These are phyloP conservation scores for Phytophthora quininea DNA, from an alignment of 352 stramenopile genomes.

Conservation along the genomic window DNA sequence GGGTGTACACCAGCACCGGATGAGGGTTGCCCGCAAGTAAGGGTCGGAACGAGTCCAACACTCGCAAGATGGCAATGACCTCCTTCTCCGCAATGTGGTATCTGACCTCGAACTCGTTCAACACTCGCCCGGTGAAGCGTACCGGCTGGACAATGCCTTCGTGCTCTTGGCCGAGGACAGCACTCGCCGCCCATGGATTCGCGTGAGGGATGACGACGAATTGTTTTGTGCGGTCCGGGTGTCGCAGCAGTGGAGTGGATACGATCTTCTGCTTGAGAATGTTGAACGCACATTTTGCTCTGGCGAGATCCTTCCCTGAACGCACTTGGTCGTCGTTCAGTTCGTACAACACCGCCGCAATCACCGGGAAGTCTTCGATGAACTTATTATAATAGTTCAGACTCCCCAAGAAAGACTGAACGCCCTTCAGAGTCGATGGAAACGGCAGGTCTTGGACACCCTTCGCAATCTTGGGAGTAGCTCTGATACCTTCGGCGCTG, in stretches of 20 bases:
- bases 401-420: constrained; percentile 22
- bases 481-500: constrained; percentile 6
- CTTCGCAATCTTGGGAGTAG: not conserved
- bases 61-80: not conserved
- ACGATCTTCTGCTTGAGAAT: constrained; percentile 10
- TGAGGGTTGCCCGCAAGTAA: not conserved
- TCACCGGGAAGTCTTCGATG: constrained; percentile 16
- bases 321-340: not conserved
- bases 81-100: not conserved
- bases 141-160: constrained; percentile 5
- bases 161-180: constrained; percentile 11
- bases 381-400: constrained; percentile 24
- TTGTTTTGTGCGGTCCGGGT: constrained; percentile 4
- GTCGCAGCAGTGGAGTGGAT: constrained; percentile 5
- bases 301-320: too few relatives aligned
- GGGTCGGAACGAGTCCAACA: not conserved
- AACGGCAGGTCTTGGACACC: not conserved
- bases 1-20: not conserved
- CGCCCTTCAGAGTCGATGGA: constrained; percentile 3
- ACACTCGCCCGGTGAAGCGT: not conserved
- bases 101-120: not conserved
- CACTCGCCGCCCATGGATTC: constrained; percentile 9
- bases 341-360: not conserved
- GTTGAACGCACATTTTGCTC: constrained; percentile 10
- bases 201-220: constrained; percentile 13